Evolutionary conservation across 1,139 yeast species (phyloP).

Genomic region (Saccharomyces uvarum): DNA sequence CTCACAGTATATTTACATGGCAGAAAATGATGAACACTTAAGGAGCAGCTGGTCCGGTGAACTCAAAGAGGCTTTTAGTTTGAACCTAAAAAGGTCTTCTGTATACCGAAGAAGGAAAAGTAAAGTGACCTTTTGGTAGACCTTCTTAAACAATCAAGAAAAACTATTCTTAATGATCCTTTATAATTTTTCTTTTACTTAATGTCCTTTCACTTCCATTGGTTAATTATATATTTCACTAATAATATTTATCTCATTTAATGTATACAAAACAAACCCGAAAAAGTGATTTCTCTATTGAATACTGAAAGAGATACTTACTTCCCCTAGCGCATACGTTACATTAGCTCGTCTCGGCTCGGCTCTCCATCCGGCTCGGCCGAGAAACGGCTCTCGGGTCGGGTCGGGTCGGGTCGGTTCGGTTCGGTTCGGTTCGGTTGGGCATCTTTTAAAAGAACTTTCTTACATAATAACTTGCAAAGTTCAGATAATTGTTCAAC

Average conservation of each 20-base stretch:
- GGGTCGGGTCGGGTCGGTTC: too few species aligned
- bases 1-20: neutral
- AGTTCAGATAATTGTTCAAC: neutral
- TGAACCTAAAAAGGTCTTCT: neutral
- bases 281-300: neutral
- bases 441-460: too few species aligned
- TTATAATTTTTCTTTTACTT: too few species aligned
- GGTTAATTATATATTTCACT: neutral
- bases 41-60: neutral
- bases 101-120: neutral
- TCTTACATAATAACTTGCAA: neutral
- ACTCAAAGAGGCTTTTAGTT: neutral
- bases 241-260: neutral
- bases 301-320: neutral
- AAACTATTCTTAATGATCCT: too few species aligned
- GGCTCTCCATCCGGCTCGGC: neutral
- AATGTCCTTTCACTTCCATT: too few species aligned
- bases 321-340: neutral
- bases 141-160: neutral
- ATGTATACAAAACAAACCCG: neutral
- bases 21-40: neutral
- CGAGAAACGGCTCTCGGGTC: neutral
- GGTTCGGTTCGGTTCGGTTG: too few species aligned
- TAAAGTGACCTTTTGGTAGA: neutral
- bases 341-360: neutral